phyloP scores from a whole-genome alignment of 805 yeast species.

The Torulaspora microellipsoides region DNA sequence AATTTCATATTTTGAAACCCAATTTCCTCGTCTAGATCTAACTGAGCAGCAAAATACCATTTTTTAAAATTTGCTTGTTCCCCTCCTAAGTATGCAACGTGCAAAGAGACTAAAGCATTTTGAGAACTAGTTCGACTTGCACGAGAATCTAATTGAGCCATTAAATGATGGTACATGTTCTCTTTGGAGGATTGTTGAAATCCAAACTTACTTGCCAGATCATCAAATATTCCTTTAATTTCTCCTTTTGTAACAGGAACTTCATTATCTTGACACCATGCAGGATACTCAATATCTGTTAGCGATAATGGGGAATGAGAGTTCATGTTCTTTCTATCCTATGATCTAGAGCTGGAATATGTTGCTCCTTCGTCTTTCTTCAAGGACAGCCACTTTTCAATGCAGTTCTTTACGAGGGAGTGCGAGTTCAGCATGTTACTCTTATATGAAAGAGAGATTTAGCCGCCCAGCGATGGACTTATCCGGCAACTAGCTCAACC shows the following conservation, averaged over 20 bases:
- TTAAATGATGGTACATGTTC: conserved; percentile 77
- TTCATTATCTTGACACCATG: conserved; percentile 41
- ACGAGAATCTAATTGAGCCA: conserved; percentile 81
- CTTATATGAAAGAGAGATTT: no score
- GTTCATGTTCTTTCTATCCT: no score
- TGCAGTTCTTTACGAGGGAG: no score
- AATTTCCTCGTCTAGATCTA: conserved; percentile 66
- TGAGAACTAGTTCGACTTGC: conserved; percentile 71
- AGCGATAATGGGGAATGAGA: conserved; percentile 15
- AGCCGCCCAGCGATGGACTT: no score
- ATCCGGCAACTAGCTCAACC: no score
- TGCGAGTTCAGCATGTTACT: no score
- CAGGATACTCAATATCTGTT: conserved; percentile 31
- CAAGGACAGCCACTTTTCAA: no score
- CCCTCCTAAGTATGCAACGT: conserved; percentile 91
- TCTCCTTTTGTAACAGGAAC: conserved; percentile 70
- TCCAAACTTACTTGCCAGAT: conserved; percentile 64
- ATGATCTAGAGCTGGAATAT: no score
- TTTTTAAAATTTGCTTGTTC: conserved; percentile 78
- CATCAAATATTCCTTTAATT: conserved; percentile 56
- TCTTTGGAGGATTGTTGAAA: conserved; percentile 75
- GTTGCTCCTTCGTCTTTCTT: no score
- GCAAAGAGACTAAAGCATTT: conserved; percentile 69
- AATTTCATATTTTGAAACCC: conserved; percentile 55
- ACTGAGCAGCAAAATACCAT: conserved; percentile 88